Evolutionary conservation across 2,329 filamentous ascomycete genomes (phyloP), one percentile per base, ranked within the genome.

Genomic region (Cryphonectria carpinicola): DNA sequence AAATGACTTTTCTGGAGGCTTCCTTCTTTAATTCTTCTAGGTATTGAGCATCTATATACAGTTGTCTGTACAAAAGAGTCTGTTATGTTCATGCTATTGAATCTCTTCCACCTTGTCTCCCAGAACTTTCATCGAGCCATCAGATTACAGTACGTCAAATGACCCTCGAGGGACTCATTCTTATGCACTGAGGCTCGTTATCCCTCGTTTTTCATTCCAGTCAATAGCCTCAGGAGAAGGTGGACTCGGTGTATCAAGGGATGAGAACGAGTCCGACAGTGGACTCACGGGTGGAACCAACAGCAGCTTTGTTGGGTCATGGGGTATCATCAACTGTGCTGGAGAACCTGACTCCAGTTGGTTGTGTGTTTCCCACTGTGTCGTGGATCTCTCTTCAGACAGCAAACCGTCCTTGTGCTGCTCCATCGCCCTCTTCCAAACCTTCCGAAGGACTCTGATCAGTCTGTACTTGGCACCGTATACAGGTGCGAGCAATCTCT

Each of bases 381-480:
- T 39, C 52, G 19, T 68, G 37, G 61, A 41, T 19, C 7, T 8
- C 0, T n/a, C 13, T 25, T 43, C 17, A 4, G 67, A 22, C 43
- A 43, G 17, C 3, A 8, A 41, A 2, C 37, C 52, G 13, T 35
- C 25, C 19, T 13, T 17, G 17, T 65, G 43, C 65, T 73, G 73
- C 25, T 52, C 68, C 6, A 66, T 64, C 3, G 75, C 74, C 60
- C 76, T 66, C 70, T 72, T 68, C 52, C 65, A 70, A 41, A 80
- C 66, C 64, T 73, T 76, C 10, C 76, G 68, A 41, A 80, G 75
- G 22, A 80, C 77, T 46, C 79, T 70, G 71, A 78, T 78, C 4
- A 81, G 71, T 13, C 78, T 62, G 56, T 73, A 77, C 13, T 76
- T 63, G 2, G 78, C 77, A 3, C 78, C 78, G 66, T 76, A 79